Base-by-base conservation (phyloP, 768 basidiomycete species). In the Trametes villosa region DNA sequence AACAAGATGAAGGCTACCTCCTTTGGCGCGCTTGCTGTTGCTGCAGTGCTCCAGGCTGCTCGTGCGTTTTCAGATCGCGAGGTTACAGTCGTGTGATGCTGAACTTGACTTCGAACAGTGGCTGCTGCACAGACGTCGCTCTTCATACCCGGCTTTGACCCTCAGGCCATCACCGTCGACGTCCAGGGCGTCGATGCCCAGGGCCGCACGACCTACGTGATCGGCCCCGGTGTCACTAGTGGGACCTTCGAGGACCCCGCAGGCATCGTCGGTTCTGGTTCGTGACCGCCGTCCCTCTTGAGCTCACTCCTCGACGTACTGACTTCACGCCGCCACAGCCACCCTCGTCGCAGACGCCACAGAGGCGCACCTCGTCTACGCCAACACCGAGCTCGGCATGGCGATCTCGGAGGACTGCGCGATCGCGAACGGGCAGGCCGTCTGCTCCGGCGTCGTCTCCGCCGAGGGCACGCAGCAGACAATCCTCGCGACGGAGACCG, bases 101-200 rank as follows among this genome's bases (percentile, higher is more conserved):
- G 15, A 53, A n/a, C 13, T 30, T 22, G 22, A 26, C 26, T 4
- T 22, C 46, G 18, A 49, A 36, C 57, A 74, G 74, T 59, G 51
- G 71, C 66, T 13, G 56, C 55, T 22, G 75, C 74, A 4, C 68
- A 75, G 57, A 76, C 74, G 0, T 78, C 81, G n/a, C 66, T 81
- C 38, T 80, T 74, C 59, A 72, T 83, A 54, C 81, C 79, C 1
- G 79, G 75, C 30, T 79, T 80, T 53, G 77, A 82, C 57, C 74
- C 76, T 18, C 78, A 78, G 66, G 77, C 78, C 9, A 60, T 81
- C 41, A 76, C 78, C 52, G 80, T 76, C 42, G 71, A 75, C 60
- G 67, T 74, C 38, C 40, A 81, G n/a, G 80, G 81, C 11, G 76
- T 78, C 18, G 81, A 76, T 7, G 45, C 67, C 15, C 69, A 77